phyloP scores from a whole-genome alignment of 176 grass and related monocot species.

The maize (Zea mays) region Zm-B73-REFERENCE-NAM-5.0 NC_050105.1:141628001-141628500 shows the following conservation, averaged over 20 bases:
- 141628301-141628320: background rate
- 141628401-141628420: conserved; percentile 42
- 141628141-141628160: background rate
- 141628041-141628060: conserved; percentile 12
- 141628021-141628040: background rate
- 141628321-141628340: background rate
- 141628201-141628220: background rate
- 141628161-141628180: conserved; percentile 1
- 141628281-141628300: background rate
- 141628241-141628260: background rate
- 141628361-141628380: background rate
- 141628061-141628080: background rate
- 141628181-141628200: background rate
- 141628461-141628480: conserved; percentile 88
- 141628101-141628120: background rate
- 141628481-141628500: conserved; percentile 92
- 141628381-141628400: background rate
- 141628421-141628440: conserved; percentile 63
- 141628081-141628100: background rate
- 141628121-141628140: background rate
- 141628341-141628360: conserved; percentile 7
- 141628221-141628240: background rate
- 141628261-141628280: conserved; percentile 16
- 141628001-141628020: conserved; percentile 1
- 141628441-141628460: conserved; percentile 87